Evolutionary conservation across 2,329 filamentous ascomycete genomes (phyloP).

Genomic region (Arthrobotrys iridis): DNA sequence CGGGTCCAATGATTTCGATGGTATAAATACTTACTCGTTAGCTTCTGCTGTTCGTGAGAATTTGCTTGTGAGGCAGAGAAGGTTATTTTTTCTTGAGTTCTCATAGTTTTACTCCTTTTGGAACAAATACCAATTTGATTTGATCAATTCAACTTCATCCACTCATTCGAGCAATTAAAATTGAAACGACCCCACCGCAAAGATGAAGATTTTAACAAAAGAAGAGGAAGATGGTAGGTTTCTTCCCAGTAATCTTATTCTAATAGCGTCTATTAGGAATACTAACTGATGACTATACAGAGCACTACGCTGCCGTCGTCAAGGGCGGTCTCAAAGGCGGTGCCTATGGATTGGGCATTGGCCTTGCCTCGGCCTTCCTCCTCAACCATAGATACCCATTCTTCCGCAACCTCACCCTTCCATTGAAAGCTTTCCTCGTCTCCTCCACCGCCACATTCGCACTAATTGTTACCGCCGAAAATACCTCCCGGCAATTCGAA

Average conservation of each 20-base stretch:
- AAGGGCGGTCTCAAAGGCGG: constrained; percentile 82
- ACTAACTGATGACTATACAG: constrained; percentile 52
- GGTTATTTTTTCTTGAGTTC: no score
- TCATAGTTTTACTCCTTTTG: no score
- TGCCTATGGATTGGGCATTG: constrained; percentile 66
- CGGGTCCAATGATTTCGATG: no score
- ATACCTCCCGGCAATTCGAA: constrained; percentile 77
- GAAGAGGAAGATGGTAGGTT: constrained; percentile 77
- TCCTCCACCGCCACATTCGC: constrained; percentile 83
- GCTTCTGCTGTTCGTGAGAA: not conserved
- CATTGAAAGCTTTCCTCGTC: constrained; percentile 89
- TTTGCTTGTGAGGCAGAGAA: no score
- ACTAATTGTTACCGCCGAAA: constrained; percentile 87
- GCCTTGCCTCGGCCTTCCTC: constrained; percentile 54
- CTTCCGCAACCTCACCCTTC: constrained; percentile 83
- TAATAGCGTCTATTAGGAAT: not conserved
- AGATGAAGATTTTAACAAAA: constrained; percentile 94
- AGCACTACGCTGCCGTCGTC: constrained; percentile 71
- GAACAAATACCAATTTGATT: no score
- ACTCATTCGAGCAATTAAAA: not conserved
- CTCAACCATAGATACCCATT: constrained; percentile 72
- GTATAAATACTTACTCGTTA: constrained; percentile 7
- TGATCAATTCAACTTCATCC: not conserved
- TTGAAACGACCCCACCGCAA: constrained; percentile 61
- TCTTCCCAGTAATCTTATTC: not conserved